Percentiles rank a stretch among this genome's conserved stretches.
Conservation (phyloP, 2,329 filamentous ascomycete species). For the Xylariaceae sp. region DNA sequence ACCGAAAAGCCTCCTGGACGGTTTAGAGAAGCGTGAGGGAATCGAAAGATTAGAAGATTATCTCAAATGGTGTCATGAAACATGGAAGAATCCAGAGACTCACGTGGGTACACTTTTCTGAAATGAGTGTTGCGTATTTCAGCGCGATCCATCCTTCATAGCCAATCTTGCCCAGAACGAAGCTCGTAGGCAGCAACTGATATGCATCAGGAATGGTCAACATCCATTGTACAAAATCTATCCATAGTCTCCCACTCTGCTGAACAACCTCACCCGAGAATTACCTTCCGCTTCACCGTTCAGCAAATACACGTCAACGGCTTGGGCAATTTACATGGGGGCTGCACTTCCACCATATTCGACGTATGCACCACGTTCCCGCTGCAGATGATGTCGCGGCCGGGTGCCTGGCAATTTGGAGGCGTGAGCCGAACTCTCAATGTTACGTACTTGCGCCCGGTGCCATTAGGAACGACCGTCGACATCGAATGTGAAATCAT, state of each 20-base stretch:
- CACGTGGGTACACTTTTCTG: constrained; percentile 10
- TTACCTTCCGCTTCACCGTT: constrained; percentile 47
- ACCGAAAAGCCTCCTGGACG: not conserved
- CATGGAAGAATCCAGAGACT: constrained; percentile 8
- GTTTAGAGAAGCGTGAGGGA: not conserved
- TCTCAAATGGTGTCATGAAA: constrained; percentile 5
- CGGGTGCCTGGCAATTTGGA: constrained; percentile 57
- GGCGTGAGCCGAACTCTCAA: constrained; percentile 64
- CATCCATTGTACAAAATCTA: constrained; percentile 39
- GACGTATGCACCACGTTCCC: constrained; percentile 61
- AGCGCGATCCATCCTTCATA: not conserved
- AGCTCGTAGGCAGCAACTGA: not conserved
- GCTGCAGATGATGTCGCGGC: constrained; percentile 51
- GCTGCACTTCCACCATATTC: constrained; percentile 62
- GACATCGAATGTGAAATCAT: constrained; percentile 45
- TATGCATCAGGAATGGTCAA: constrained; percentile 41
- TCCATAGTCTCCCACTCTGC: constrained; percentile 36
- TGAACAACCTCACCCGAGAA: constrained; percentile 33
- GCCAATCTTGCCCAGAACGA: not conserved
- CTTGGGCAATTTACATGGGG: constrained; percentile 55
- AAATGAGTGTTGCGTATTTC: not conserved
- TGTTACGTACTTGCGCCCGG: constrained; percentile 64
- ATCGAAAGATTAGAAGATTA: constrained; percentile 11
- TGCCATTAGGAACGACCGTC: constrained; percentile 43
- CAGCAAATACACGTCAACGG: constrained; percentile 51